These are phyloP conservation scores for Cercospora sp. DNA, from an alignment of 2,329 filamentous ascomycete genomes.

Conservation along the genomic window DNA sequence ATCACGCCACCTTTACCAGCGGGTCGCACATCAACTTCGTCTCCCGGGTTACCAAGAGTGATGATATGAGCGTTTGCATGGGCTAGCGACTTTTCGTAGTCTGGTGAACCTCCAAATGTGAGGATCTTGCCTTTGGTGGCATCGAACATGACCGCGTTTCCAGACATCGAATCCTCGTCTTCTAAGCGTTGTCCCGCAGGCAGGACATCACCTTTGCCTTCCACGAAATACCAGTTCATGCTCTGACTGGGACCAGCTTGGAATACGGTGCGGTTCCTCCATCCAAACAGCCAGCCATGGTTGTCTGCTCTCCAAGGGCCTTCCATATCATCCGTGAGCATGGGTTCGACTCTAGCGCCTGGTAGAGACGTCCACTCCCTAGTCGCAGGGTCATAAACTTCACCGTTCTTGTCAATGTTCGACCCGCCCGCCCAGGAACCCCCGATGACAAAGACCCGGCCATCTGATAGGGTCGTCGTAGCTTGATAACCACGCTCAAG, in stretches of 20 bases:
- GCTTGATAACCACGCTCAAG: constrained; percentile 57
- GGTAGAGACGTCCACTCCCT: constrained; percentile 55
- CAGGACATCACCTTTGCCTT: constrained; percentile 44
- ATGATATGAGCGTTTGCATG: constrained; percentile 53
- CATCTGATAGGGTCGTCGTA: constrained; percentile 53
- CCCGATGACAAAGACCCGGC: constrained; percentile 44
- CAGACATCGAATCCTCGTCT: constrained; percentile 57
- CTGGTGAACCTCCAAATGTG: constrained; percentile 52
- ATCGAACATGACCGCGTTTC: constrained; percentile 60
- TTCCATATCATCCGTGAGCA: constrained; percentile 40
- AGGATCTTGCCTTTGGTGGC: constrained; percentile 56
- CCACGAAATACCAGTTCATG: constrained; percentile 60
- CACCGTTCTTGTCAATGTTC: constrained; percentile 54
- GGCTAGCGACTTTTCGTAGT: constrained; percentile 49
- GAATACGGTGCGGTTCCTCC: constrained; percentile 57
- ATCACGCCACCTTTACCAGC: constrained; percentile 25
- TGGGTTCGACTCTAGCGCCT: constrained; percentile 39
- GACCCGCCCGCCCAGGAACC: constrained; percentile 46
- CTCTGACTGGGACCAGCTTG: constrained; percentile 56
- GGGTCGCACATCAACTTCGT: constrained; percentile 6
- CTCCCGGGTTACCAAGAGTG: constrained; percentile 44
- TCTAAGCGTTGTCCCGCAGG: constrained; percentile 48
- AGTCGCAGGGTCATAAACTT: constrained; percentile 51
- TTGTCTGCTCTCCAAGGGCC: constrained; percentile 53
- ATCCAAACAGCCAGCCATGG: constrained; percentile 44